Conservation (phyloP, 2,329 filamentous ascomycete genomes). For the Tolypocladium tropicale region DNA sequence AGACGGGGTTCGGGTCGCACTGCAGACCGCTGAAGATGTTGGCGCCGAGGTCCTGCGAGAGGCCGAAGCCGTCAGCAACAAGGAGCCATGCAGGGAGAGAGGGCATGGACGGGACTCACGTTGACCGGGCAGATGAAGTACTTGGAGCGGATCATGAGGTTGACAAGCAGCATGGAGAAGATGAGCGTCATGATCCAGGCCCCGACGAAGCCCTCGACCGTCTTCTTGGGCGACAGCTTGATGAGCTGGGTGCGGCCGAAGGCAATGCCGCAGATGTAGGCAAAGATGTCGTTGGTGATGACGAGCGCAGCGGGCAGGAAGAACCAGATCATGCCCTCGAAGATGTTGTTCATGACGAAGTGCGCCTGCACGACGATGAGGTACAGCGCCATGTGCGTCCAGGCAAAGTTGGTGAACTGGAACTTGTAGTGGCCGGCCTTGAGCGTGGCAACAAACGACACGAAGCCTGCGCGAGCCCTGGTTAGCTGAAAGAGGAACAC, state of each 20-base stretch:
- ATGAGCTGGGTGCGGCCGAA: conserved; percentile 95
- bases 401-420: conserved; percentile 98
- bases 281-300: conserved; percentile 98
- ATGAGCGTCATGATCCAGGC: conserved; percentile 93
- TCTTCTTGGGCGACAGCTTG: conserved; percentile 98
- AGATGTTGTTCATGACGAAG: conserved; percentile 99
- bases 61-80: background rate
- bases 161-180: conserved; percentile 73
- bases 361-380: conserved; percentile 96
- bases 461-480: conserved; percentile 56
- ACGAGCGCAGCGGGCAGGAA: conserved; percentile 90
- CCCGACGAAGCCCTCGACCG: conserved; percentile 91
- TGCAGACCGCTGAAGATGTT: conserved; percentile 86
- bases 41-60: conserved; percentile 66
- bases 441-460: conserved; percentile 92
- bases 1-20: conserved; percentile 86
- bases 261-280: conserved; percentile 94
- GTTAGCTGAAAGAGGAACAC: conserved; percentile 6
- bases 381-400: conserved; percentile 99
- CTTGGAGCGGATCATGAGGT: conserved; percentile 78
- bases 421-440: conserved; percentile 96
- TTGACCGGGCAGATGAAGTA: conserved; percentile 99
- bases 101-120: conserved; percentile 30
- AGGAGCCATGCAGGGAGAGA: background rate
- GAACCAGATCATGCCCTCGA: conserved; percentile 99